Evolutionary conservation across 1,284 basidiomycete species (phyloP).

Genomic region (Rhizoctonia solani): DNA sequence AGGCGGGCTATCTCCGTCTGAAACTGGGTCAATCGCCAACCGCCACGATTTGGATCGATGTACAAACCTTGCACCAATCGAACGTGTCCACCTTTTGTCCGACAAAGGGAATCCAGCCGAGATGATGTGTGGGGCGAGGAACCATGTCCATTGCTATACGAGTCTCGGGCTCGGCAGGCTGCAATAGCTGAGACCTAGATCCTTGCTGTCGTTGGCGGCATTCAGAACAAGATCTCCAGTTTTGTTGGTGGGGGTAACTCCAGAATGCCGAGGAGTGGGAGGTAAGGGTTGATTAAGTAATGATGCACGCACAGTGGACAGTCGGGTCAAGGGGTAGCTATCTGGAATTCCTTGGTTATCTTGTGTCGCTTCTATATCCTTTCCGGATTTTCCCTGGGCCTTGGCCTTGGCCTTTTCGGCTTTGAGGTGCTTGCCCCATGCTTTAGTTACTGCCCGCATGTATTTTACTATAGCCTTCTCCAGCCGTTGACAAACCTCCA

Average conservation of each 20-base stretch:
- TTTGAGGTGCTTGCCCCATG: conserved; percentile 52
- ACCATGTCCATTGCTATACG: conserved; percentile 33
- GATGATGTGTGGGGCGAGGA: conserved; percentile 75
- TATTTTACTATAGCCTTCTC: conserved; percentile 84
- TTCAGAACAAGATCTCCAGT: conserved; percentile 16
- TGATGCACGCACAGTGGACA: conserved; percentile 11
- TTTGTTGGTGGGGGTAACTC: conserved; percentile 23
- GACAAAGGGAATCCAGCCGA: conserved; percentile 53
- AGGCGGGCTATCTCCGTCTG: conserved; percentile 54
- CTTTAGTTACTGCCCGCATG: conserved; percentile 73
- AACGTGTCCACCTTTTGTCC: conserved; percentile 90
- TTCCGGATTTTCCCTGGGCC: conserved; percentile 47
- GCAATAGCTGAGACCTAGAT: not conserved
- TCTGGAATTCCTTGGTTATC: conserved; percentile 42
- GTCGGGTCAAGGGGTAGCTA: not conserved
- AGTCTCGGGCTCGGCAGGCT: not conserved
- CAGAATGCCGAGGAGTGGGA: conserved; percentile 31
- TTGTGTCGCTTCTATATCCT: conserved; percentile 43
- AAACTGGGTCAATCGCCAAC: no score
- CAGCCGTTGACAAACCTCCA: conserved; percentile 74
- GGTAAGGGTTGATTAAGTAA: conserved; percentile 24
- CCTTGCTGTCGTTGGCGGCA: not conserved
- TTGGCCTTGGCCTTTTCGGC: conserved; percentile 46
- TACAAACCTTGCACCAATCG: conserved; percentile 66
- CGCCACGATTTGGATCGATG: no score